Percentiles rank a stretch among this genome's conserved stretches.
These are phyloP conservation scores for Sanghuangporus weigelae DNA, from an alignment of 1,284 basidiomycete species.

Conservation along the genomic window DNA sequence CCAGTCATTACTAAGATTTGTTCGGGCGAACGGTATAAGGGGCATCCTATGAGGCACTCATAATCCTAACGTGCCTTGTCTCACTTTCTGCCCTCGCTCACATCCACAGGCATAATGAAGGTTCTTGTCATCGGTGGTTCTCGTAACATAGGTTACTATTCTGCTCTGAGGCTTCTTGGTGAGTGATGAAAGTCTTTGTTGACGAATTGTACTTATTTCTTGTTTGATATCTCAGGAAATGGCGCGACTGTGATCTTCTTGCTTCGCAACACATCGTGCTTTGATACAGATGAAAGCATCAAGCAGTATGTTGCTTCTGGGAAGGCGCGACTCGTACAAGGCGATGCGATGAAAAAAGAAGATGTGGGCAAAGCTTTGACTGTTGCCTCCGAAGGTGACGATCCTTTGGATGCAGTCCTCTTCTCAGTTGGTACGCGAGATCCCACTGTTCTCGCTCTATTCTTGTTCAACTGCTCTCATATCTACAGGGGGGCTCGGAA, in stretches of 20 bases:
- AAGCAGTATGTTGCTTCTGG: conserved; percentile 38
- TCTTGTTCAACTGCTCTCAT: background rate
- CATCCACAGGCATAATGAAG: conserved; percentile 26
- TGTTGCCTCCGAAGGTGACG: conserved; percentile 29
- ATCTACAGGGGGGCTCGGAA: conserved; percentile 34
- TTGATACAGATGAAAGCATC: conserved; percentile 42
- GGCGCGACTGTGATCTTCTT: conserved; percentile 49
- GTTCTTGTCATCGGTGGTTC: conserved; percentile 54
- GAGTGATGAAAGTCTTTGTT: conserved; percentile 18
- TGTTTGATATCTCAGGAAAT: conserved; percentile 27
- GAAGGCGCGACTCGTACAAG: conserved; percentile 40
- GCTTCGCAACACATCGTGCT: conserved; percentile 37
- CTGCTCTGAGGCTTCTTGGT: conserved; percentile 48
- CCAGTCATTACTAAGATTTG: too few relatives aligned
- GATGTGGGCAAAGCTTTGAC: conserved; percentile 44
- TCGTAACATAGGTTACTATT: conserved; percentile 56
- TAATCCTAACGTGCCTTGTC: background rate
- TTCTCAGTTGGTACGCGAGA: conserved; percentile 39
- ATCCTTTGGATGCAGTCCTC: conserved; percentile 38
- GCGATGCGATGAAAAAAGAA: conserved; percentile 42
- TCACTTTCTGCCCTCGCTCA: background rate
- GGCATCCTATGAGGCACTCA: too few relatives aligned
- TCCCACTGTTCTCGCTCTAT: background rate
- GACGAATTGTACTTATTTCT: background rate
- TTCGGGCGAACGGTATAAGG: too few relatives aligned